phyloP scores from a whole-genome alignment of 73 alveolate species.

The Effrenium voratum region DNA sequence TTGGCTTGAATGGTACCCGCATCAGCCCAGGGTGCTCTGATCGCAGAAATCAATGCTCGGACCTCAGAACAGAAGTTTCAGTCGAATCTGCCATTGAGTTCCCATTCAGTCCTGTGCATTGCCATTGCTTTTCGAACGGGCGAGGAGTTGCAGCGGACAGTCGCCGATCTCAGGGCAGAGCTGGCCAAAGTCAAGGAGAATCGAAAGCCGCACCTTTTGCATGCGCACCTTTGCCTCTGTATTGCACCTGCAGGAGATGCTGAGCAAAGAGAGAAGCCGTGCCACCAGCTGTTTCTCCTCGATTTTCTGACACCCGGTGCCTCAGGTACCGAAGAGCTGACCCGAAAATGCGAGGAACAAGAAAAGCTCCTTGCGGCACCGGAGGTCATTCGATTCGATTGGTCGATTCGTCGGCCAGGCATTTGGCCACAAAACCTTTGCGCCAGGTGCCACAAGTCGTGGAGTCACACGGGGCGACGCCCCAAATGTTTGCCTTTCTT shows the following conservation, averaged over 20 bases:
- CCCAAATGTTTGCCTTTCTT: too few relatives aligned
- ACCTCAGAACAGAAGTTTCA: not conserved
- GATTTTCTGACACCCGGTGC: not conserved
- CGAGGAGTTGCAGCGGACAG: slow-evolving; percentile 53
- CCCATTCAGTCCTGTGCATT: not conserved
- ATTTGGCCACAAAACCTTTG: too few relatives aligned
- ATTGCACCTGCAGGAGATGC: slow-evolving; percentile 5
- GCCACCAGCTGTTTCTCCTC: not conserved
- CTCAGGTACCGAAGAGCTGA: slow-evolving; percentile 23
- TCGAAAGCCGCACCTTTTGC: not conserved
- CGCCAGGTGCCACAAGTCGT: too few relatives aligned
- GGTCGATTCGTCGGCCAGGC: too few relatives aligned
- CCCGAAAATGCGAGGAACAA: slow-evolving; percentile 39
- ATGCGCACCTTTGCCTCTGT: not conserved
- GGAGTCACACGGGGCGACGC: too few relatives aligned
- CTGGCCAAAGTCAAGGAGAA: slow-evolving; percentile 31
- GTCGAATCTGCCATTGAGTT: not conserved
- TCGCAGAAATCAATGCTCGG: slow-evolving; percentile 32
- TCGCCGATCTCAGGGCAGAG: slow-evolving; percentile 36
- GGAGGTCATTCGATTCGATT: too few relatives aligned
- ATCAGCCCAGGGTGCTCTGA: slow-evolving; percentile 18
- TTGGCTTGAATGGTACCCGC: too few relatives aligned
- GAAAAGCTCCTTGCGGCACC: too few relatives aligned
- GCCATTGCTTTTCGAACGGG: not conserved
- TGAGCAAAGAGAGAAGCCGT: slow-evolving; percentile 52